Evolutionary conservation across 495 filamentous ascomycete species (phyloP).

Genomic region (Gamarada debralockiae): DNA sequence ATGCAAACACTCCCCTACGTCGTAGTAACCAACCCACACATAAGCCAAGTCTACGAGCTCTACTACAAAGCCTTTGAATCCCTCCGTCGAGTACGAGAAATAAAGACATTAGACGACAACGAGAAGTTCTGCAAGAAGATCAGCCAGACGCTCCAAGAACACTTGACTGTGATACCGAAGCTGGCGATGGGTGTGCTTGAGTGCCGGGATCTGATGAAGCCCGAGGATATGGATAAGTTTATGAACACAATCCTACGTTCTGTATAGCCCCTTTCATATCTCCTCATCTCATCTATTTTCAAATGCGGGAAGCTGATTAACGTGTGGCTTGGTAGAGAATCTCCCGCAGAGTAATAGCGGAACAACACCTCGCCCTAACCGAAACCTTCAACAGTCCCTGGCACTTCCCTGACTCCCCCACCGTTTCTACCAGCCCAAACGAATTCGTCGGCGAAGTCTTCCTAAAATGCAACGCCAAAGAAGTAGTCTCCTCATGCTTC

Average conservation of each 20-base stretch:
- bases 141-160: constrained; percentile 73
- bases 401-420: constrained; percentile 81
- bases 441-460: constrained; percentile 97
- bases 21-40: constrained; percentile 90
- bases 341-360: constrained; percentile 91
- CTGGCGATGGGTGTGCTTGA: constrained; percentile 93
- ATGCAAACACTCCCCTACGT: constrained; percentile 97
- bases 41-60: constrained; percentile 91
- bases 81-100: constrained; percentile 76
- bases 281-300: not conserved
- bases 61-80: constrained; percentile 95
- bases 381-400: constrained; percentile 92
- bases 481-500: constrained; percentile 82
- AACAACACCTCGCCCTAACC: constrained; percentile 95
- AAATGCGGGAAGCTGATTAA: not conserved
- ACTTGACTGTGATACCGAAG: constrained; percentile 89
- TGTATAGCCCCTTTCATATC: constrained; percentile 45
- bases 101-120: constrained; percentile 86
- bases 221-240: constrained; percentile 81
- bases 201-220: constrained; percentile 71
- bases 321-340: constrained; percentile 67
- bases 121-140: constrained; percentile 82
- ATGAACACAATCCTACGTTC: constrained; percentile 93
- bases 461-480: constrained; percentile 85
- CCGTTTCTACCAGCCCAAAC: constrained; percentile 45